Evolutionary conservation across 2,329 filamentous ascomycete species (phyloP).

Genomic region (Ophiostoma tasmaniense): DNA sequence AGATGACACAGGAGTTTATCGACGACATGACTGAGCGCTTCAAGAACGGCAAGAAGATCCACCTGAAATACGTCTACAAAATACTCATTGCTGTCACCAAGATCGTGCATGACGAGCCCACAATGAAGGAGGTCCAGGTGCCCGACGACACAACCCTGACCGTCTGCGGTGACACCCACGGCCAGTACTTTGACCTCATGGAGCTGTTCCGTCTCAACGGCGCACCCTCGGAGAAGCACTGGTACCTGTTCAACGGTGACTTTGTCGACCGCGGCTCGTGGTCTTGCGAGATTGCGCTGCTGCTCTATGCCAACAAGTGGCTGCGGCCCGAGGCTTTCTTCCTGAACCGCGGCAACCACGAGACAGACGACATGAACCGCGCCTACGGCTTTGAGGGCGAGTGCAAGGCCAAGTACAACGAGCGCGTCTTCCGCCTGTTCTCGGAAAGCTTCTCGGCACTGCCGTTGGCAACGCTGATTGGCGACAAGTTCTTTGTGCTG

Average conservation of each 20-base stretch:
- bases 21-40: conserved; percentile 96
- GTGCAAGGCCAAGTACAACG: conserved; percentile 96
- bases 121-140: conserved; percentile 91
- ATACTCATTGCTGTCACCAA: conserved; percentile 87
- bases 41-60: conserved; percentile 90
- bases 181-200: conserved; percentile 95
- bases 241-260: conserved; percentile 96
- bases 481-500: conserved; percentile 81
- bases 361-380: conserved; percentile 98
- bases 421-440: conserved; percentile 88
- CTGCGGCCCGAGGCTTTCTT: conserved; percentile 80
- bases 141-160: conserved; percentile 71
- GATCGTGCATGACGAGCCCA: conserved; percentile 83
- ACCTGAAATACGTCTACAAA: conserved; percentile 95
- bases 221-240: conserved; percentile 72
- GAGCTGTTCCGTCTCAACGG: conserved; percentile 93
- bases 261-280: conserved; percentile 97
- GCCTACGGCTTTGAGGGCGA: conserved; percentile 98
- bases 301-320: conserved; percentile 97
- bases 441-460: conserved; percentile 96
- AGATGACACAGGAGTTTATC: conserved; percentile 95
- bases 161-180: conserved; percentile 95
- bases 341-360: conserved; percentile 95
- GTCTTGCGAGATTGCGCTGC: conserved; percentile 92
- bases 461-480: conserved; percentile 84